Conservation (phyloP, 2,329 filamentous ascomycete species). For the Alternaria solani region DNA sequence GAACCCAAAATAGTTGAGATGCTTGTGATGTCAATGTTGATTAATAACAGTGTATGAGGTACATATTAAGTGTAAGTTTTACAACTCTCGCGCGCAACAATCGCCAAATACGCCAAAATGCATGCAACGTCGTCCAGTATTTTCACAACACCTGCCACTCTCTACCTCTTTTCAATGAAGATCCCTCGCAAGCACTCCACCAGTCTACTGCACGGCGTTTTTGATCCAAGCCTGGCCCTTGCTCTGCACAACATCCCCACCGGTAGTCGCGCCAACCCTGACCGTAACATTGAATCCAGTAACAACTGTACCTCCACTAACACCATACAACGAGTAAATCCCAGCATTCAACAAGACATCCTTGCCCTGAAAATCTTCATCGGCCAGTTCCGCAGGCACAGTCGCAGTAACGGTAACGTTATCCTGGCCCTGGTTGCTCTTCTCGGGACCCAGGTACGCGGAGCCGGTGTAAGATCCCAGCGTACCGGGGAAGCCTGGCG, state of each 20-base stretch:
- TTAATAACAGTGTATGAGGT: not conserved
- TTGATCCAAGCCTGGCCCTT: conserved; percentile 16
- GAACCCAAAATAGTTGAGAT: not conserved
- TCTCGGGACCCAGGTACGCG: conserved; percentile 47
- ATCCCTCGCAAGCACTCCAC: not conserved
- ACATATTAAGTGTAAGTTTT: not conserved
- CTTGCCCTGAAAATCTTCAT: conserved; percentile 13
- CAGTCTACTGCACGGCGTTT: conserved; percentile 2
- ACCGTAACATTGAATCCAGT: conserved; percentile 34
- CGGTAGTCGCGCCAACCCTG: conserved; percentile 23
- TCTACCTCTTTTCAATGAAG: too few species aligned
- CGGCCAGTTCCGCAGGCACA: conserved; percentile 17
- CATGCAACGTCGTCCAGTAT: too few species aligned
- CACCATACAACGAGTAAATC: conserved; percentile 41
- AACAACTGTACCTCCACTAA: conserved; percentile 16
- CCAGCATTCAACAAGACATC: conserved; percentile 31
- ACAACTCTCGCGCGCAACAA: not conserved
- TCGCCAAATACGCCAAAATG: not conserved
- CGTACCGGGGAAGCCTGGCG: conserved; percentile 29
- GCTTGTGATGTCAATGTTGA: not conserved
- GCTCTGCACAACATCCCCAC: conserved; percentile 21
- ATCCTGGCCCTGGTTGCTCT: conserved; percentile 31
- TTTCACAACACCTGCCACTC: too few species aligned
- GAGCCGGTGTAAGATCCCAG: conserved; percentile 45
- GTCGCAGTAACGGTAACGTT: conserved; percentile 35